Percentiles rank a stretch among this genome's conserved stretches.
Conservation (phyloP, 2,329 filamentous ascomycete genomes). For the Chaetomium sp. region DNA sequence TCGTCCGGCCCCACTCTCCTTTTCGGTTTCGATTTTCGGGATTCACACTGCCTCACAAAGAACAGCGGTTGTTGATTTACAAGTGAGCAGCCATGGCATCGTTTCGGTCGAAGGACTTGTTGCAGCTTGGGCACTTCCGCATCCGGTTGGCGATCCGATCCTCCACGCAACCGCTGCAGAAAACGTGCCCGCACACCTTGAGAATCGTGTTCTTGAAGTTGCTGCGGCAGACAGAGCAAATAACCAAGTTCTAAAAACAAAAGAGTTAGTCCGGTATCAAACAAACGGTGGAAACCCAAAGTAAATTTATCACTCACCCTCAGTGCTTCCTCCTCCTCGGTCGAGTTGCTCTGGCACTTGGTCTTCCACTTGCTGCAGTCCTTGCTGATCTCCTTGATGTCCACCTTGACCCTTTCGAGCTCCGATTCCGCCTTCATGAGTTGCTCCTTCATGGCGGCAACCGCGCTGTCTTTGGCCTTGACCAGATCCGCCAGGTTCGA, state of each 20-base stretch:
- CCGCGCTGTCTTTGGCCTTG: constrained; percentile 64
- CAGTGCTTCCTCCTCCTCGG: constrained; percentile 76
- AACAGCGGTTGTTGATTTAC: constrained; percentile 11
- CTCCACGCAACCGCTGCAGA: constrained; percentile 86
- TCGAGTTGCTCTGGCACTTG: constrained; percentile 74
- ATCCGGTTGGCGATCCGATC: constrained; percentile 83
- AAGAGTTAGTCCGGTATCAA: constrained; percentile 28
- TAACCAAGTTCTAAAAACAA: constrained; percentile 56
- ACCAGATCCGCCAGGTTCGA: constrained; percentile 68
- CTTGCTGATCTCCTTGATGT: constrained; percentile 71
- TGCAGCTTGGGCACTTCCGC: constrained; percentile 92
- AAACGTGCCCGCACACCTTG: constrained; percentile 90
- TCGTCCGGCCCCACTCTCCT: too few species aligned
- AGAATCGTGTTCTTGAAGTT: constrained; percentile 92
- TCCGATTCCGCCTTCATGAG: constrained; percentile 64
- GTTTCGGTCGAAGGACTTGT: constrained; percentile 81
- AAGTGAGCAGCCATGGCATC: constrained; percentile 73
- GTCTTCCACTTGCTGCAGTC: constrained; percentile 80
- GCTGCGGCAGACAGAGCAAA: constrained; percentile 87
- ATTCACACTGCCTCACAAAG: too few species aligned
- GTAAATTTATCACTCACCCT: constrained; percentile 52
- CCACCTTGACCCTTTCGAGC: constrained; percentile 69
- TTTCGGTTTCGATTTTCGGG: too few species aligned
- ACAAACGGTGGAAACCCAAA: constrained; percentile 22
- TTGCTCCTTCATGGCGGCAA: constrained; percentile 46